A percentile compares a stretch with the other conserved stretches of the same genome.
These are phyloP conservation scores for Pythium sp. DNA, from an alignment of 352 stramenopile genomes.

Conservation along the genomic window DNA sequence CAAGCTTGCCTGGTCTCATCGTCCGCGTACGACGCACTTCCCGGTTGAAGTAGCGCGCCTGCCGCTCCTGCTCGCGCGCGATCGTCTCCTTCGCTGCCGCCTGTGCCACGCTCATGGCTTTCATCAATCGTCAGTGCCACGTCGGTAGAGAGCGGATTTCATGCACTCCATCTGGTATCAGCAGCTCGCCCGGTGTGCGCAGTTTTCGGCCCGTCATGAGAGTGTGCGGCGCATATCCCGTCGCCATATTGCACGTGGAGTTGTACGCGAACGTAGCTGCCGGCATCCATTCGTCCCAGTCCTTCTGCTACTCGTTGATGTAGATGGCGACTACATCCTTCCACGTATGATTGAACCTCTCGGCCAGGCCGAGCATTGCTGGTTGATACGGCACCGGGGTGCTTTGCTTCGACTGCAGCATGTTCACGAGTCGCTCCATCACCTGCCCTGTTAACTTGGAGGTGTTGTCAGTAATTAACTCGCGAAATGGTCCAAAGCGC, in stretches of 20 bases:
- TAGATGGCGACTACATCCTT: slow-evolving; percentile 23
- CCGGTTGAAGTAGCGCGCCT: too few species aligned
- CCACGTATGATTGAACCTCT: slow-evolving; percentile 20
- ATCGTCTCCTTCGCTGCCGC: too few species aligned
- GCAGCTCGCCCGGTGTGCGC: background rate
- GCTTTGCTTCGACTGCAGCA: slow-evolving; percentile 22
- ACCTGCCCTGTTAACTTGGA: background rate
- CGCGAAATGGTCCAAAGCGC: slow-evolving; percentile 15
- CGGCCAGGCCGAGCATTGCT: slow-evolving; percentile 15
- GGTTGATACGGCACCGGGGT: slow-evolving; percentile 20
- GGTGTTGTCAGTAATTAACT: slow-evolving; percentile 19
- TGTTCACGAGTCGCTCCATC: slow-evolving; percentile 1
- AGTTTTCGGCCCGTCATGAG: background rate
- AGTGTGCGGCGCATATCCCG: background rate
- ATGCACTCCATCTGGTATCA: background rate
- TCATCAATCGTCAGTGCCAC: too few species aligned
- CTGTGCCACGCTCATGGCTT: too few species aligned
- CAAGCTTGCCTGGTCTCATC: too few species aligned
- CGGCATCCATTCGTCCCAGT: slow-evolving; percentile 21
- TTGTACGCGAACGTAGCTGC: background rate
- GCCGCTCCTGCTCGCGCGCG: too few species aligned
- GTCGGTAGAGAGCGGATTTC: too few species aligned
- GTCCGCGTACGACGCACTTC: too few species aligned
- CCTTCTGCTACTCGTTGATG: slow-evolving; percentile 11
- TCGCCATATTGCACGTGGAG: background rate